These are phyloP conservation scores for Rhodomyrtus psidioides DNA, from an alignment of 441 rosid species.

Conservation along the genomic window DNA sequence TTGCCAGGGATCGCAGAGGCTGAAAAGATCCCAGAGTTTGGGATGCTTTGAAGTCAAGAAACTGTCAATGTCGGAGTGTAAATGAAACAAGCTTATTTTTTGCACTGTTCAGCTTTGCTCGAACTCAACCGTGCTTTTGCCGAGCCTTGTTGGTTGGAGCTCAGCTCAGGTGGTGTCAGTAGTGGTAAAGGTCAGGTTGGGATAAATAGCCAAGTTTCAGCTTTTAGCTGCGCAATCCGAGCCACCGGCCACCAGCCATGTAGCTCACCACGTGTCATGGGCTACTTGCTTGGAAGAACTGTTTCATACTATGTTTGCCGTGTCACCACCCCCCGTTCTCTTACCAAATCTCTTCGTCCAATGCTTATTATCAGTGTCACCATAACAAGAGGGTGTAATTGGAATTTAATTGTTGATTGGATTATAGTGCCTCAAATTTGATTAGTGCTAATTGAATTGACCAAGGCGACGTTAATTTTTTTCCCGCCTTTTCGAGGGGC, in stretches of 20 bases:
- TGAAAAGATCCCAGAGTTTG: neutral
- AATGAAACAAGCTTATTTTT: neutral
- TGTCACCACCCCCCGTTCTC: neutral
- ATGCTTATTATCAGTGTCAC: neutral
- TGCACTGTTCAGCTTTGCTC: neutral
- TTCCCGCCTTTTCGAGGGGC: neutral
- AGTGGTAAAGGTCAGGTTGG: neutral
- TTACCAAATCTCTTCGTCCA: neutral
- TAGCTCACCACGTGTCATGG: neutral
- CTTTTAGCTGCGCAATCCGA: neutral
- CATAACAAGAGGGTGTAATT: neutral
- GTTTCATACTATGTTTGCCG: neutral
- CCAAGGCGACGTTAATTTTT: neutral
- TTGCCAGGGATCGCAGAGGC: neutral
- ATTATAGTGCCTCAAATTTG: neutral
- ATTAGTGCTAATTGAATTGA: neutral
- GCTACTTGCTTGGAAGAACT: neutral
- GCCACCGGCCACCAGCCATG: neutral
- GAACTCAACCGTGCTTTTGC: neutral
- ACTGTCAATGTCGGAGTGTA: neutral
- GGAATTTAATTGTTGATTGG: neutral
- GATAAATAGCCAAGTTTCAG: neutral
- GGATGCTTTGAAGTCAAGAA: neutral
- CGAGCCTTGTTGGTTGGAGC: neutral
- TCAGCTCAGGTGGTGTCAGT: neutral